phyloP scores from a whole-genome alignment of 768 basidiomycete genomes.

The Leccinum truebloodii region DNA sequence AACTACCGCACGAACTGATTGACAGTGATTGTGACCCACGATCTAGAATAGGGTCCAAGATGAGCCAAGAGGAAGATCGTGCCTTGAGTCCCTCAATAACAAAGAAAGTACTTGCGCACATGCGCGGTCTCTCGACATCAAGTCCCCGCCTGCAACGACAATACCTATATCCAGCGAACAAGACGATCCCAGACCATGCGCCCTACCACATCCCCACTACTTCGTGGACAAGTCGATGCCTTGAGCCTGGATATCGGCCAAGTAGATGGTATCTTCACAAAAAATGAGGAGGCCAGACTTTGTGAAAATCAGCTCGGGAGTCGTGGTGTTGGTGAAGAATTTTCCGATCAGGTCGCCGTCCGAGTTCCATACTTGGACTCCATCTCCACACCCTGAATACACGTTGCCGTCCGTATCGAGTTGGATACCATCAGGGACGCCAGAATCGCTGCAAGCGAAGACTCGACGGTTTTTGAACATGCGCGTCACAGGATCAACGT shows the following conservation, averaged over 20 bases:
- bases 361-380: neutral
- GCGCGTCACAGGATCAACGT: neutral
- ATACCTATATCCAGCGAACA: neutral
- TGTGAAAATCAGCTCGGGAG: neutral
- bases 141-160: neutral
- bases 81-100: neutral
- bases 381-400: neutral
- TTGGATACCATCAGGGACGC: neutral
- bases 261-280: neutral
- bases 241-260: neutral
- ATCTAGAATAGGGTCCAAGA: neutral
- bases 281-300: slow-evolving; percentile 1
- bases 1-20: neutral
- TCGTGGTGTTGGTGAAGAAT: neutral
- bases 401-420: neutral
- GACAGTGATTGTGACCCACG: neutral
- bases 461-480: neutral
- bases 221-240: neutral
- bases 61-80: neutral
- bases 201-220: neutral
- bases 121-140: neutral
- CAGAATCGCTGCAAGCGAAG: neutral
- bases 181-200: neutral
- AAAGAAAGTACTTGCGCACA: neutral
- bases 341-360: neutral